Base-by-base conservation (phyloP, 1,284 basidiomycete species). In the Leccinum glutinopallens region DNA sequence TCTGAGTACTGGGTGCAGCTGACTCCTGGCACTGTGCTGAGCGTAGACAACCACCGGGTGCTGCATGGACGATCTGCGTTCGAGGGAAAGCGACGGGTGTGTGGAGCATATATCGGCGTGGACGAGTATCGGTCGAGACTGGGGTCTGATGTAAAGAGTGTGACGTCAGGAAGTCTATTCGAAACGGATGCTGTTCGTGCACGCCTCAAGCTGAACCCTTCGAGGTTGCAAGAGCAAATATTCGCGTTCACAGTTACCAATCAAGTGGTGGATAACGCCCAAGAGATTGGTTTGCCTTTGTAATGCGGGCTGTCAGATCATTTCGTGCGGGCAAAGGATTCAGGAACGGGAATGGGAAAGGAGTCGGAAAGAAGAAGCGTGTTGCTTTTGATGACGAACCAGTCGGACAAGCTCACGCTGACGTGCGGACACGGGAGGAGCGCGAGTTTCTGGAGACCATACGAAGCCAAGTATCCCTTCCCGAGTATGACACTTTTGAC, bases 171-270 rank as follows among this genome's bases (percentile, higher is more conserved):
- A 60, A 78, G 65, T 70, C 87, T 75, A 37, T 69, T 87, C 83
- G 82, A 91, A 71, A 75, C 82, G 59, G 84, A 86, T 73, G 75
- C 74, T 33, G 68, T 71, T 10, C 82, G 75, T 63, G 85, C 84
- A 35, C 79, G 82, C 57, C 76, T 79, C 65, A 90, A 88, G 74
- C 77, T 91, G 22, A 87, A 89, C 69, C 83, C 85, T 66, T 81
- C 84, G 74, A 83, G 96, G 61, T 83, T 99, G 67, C 87, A 92
- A 76, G 89, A 91, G 59, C 95, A 98, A 81, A 91, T 99, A 83
- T 98, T 98, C 76, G 96, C 97, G 13, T 94, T 92, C 75, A 92
- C 90, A 41, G 94, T 98, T 3, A 98, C 97, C 19, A 94, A 93
- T 72, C 97, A 98, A 80, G 86, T 89, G 17, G 79, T 94, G 68